These are phyloP conservation scores for Nitzschia sp. DNA, from an alignment of 108 stramenopile species.

Conservation along the genomic window DNA sequence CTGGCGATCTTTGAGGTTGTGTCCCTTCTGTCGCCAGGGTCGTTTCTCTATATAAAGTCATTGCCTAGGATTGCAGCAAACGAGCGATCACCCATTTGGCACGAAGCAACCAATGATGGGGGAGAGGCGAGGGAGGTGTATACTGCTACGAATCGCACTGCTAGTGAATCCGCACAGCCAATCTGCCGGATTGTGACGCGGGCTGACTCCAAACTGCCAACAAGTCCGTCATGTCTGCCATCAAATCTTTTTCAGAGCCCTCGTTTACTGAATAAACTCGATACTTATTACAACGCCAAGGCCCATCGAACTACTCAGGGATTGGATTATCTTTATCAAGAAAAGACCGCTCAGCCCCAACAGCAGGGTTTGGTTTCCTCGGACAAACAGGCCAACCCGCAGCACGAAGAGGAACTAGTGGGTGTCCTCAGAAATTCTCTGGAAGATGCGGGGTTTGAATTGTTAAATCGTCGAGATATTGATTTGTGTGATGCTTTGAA, in stretches of 20 bases:
- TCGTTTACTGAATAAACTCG: constrained; percentile 45
- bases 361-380: not conserved
- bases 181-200: constrained; percentile 30
- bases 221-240: constrained; percentile 21
- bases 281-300: constrained; percentile 57
- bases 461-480: constrained; percentile 68
- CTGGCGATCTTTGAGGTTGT: too few relatives aligned
- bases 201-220: constrained; percentile 19
- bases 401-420: constrained; percentile 13
- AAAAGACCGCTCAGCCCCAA: not conserved
- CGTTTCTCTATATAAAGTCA: too few relatives aligned
- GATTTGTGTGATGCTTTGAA: constrained; percentile 81
- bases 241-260: constrained; percentile 23
- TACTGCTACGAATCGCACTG: too few relatives aligned
- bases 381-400: not conserved
- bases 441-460: constrained; percentile 75
- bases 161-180: too few relatives aligned
- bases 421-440: constrained; percentile 54
- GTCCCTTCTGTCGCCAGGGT: too few relatives aligned
- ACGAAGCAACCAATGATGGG: too few relatives aligned
- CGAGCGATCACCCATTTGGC: too few relatives aligned
- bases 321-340: not conserved
- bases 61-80: too few relatives aligned
- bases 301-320: constrained; percentile 27
- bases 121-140: too few relatives aligned